phyloP scores from a whole-genome alignment of 768 basidiomycete species.

The Sarcodon aspratus region DNA sequence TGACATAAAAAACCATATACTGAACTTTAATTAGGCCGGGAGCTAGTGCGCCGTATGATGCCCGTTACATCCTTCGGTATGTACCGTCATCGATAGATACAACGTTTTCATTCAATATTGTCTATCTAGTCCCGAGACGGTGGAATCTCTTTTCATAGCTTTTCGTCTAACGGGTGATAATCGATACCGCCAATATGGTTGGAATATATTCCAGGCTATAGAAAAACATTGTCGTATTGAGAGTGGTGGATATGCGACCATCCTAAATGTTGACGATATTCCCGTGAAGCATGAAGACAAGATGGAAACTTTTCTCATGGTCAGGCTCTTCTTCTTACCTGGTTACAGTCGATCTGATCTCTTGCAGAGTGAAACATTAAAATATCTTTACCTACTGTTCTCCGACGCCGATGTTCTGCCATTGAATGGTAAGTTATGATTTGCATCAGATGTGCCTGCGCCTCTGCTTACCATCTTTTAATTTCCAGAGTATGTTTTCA shows the following conservation, averaged over 20 bases:
- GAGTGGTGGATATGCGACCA: slow-evolving; percentile 76
- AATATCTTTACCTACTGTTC: slow-evolving; percentile 87
- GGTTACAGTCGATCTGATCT: not conserved
- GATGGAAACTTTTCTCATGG: slow-evolving; percentile 95
- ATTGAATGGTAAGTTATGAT: slow-evolving; percentile 47
- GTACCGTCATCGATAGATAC: slow-evolving; percentile 7
- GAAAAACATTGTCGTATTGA: slow-evolving; percentile 67
- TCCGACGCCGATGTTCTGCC: slow-evolving; percentile 63
- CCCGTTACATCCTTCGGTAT: slow-evolving; percentile 84
- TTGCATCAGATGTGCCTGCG: slow-evolving; percentile 3
- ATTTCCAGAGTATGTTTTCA: slow-evolving; percentile 70
- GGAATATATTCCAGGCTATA: slow-evolving; percentile 85
- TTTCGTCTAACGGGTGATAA: slow-evolving; percentile 82
- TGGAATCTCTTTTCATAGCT: slow-evolving; percentile 88
- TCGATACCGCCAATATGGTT: slow-evolving; percentile 73
- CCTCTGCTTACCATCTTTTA: not conserved
- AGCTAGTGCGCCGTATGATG: slow-evolving; percentile 48
- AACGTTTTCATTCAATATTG: not conserved
- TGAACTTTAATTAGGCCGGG: slow-evolving; percentile 12
- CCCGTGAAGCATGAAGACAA: slow-evolving; percentile 66
- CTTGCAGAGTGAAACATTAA: slow-evolving; percentile 71
- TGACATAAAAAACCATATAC: not conserved
- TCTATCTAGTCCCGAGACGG: slow-evolving; percentile 69
- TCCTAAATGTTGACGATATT: slow-evolving; percentile 76
- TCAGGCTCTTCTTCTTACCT: slow-evolving; percentile 20